Conservation (phyloP, 2,329 filamentous ascomycete species). For the Neofusicoccum umdonicola region DNA sequence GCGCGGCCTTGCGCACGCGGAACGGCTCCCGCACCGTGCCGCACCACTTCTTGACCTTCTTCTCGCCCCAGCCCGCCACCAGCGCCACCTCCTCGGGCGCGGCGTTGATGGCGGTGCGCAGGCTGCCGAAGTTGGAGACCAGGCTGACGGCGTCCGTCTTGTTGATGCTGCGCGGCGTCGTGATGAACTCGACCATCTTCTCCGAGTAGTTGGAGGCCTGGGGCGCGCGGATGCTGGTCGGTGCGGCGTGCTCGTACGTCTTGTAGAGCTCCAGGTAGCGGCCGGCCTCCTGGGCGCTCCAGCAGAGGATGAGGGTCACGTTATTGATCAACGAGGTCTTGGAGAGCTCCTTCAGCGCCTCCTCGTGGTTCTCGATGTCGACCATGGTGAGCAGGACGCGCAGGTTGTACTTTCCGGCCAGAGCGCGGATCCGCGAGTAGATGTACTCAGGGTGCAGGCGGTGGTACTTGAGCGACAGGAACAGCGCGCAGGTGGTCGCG, state of each 20-base stretch:
- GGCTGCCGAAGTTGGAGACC: constrained; percentile 86
- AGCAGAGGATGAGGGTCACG: constrained; percentile 86
- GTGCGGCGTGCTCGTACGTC: constrained; percentile 83
- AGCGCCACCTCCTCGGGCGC: constrained; percentile 78
- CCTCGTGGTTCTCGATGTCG: constrained; percentile 92
- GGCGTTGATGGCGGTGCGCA: constrained; percentile 84
- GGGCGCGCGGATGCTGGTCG: constrained; percentile 77
- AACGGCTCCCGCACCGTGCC: constrained; percentile 82
- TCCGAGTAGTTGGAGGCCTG: constrained; percentile 78
- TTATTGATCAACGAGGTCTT: constrained; percentile 93
- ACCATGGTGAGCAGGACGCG: constrained; percentile 87
- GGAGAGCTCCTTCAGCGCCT: constrained; percentile 80
- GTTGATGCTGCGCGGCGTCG: constrained; percentile 83
- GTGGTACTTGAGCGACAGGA: constrained; percentile 94
- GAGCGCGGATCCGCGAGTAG: constrained; percentile 81
- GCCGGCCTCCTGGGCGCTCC: constrained; percentile 90
- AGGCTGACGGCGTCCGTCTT: constrained; percentile 90
- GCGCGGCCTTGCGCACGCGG: constrained; percentile 69
- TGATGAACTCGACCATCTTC: constrained; percentile 87
- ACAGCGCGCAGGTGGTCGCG: constrained; percentile 82
- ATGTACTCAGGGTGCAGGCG: constrained; percentile 97
- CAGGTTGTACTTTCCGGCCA: constrained; percentile 83
- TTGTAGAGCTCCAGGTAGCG: constrained; percentile 96
- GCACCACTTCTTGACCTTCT: constrained; percentile 87
- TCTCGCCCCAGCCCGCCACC: constrained; percentile 91